Evolutionary conservation across 768 basidiomycete genomes (phyloP), one percentile per base, ranked within the genome.

Genomic region (Phylloporus scabripes): DNA sequence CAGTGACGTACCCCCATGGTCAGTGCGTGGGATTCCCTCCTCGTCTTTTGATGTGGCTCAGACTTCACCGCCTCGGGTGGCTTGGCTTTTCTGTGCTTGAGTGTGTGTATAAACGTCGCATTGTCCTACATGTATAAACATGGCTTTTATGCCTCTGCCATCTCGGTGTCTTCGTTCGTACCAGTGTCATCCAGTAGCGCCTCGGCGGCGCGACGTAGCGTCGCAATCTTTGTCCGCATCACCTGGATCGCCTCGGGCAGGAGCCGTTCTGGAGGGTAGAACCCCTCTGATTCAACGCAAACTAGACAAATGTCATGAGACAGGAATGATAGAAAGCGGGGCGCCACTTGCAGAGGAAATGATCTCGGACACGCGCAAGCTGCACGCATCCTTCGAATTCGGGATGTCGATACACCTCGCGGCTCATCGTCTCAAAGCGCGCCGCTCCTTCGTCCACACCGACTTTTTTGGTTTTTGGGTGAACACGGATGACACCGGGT

Each of bases 351-450:
- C 95, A 97, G 47, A 97, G 77, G 69, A 96, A 97, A 70, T 85
- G 87, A 73, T 97, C 93, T 45, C 92, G 75, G 40, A 96, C 83
- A 7, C 96, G 78, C 47, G 83, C 82, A 45, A 99, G 74, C 65
- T 89, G 78, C 4, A 95, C 92, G 42, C 75, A 80, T 36, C 81
- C 90, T 32, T 81, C 78, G 54, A 98, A 96, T 65, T 98, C 94
- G 0, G 86, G 83, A 67, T 97, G 87, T 54, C 95, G 79, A 38
- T 96, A 74, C 2, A 94, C 94, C 69, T 98, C 94, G 39, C 96
- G 76, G 55, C 83, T 91, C 62, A 99, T 89, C 3, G 83, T 87
- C 62, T 99, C 96, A 49, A 82, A 83, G 28, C 94, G 76, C 17
- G 92, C 79, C 31, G 78, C 75, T 15, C 76, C 67, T 41, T 78